Conservation (phyloP, 192 early-diverging fungal species). For the Dimargaris cristalligena region DNA sequence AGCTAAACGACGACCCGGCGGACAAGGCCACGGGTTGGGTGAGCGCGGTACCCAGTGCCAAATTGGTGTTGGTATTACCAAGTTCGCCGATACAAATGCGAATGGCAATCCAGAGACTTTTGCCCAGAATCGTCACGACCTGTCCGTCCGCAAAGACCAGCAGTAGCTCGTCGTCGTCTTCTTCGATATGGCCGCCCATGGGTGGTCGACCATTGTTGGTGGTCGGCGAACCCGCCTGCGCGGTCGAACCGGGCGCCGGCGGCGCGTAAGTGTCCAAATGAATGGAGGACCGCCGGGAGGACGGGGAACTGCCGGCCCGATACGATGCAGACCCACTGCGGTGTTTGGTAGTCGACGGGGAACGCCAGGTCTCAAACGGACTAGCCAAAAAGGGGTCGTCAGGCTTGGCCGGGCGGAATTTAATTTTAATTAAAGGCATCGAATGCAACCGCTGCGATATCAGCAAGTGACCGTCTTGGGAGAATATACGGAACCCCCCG, state of each 20-base stretch:
- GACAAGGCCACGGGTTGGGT: background rate
- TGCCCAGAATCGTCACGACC: slow-evolving; percentile 1
- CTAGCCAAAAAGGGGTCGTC: background rate
- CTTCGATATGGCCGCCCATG: background rate
- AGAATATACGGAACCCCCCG: slow-evolving; percentile 8
- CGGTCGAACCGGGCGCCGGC: background rate
- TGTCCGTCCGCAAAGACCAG: slow-evolving; percentile 5
- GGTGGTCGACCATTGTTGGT: background rate
- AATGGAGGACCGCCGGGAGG: background rate
- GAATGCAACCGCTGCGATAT: slow-evolving; percentile 8
- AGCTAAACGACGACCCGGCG: background rate
- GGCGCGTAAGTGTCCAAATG: background rate
- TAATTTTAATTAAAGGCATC: slow-evolving; percentile 10
- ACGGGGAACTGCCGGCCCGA: background rate
- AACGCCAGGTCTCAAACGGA: background rate
- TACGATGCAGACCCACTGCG: background rate
- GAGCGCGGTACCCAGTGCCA: background rate
- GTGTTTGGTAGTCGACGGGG: background rate
- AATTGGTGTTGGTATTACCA: background rate
- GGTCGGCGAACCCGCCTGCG: background rate
- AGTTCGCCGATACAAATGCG: slow-evolving; percentile 7
- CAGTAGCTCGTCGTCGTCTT: slow-evolving; percentile 7
- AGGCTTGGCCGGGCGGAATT: slow-evolving; percentile 1
- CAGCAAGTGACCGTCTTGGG: slow-evolving; percentile 3
- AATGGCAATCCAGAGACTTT: slow-evolving; percentile 8